These are phyloP conservation scores for Magnolia kwangsiensis DNA, from an alignment of 164 flowering plant species.

Conservation along the genomic window DNA sequence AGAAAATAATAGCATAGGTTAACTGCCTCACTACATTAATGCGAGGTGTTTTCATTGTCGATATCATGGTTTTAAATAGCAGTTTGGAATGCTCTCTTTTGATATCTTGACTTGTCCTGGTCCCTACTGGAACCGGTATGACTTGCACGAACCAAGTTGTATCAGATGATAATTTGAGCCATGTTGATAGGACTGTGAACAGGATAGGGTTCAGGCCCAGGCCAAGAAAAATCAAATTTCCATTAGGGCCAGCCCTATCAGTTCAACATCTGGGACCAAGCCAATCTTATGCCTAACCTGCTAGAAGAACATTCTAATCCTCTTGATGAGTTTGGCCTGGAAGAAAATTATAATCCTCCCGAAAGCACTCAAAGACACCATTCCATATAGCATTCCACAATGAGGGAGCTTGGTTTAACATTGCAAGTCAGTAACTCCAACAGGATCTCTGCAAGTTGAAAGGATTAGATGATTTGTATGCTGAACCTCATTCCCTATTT, in stretches of 20 bases:
- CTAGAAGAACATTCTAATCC: not conserved
- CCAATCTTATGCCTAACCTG: too few species aligned
- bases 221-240: not conserved
- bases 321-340: not conserved
- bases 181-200: too few species aligned
- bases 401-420: too few species aligned
- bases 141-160: too few species aligned
- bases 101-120: not conserved
- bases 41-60: not conserved
- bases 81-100: not conserved
- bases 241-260: not conserved
- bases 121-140: too few species aligned
- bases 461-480: not conserved
- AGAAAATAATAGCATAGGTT: not conserved
- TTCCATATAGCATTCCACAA: not conserved
- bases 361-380: not conserved
- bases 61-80: not conserved
- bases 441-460: not conserved
- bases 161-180: too few species aligned
- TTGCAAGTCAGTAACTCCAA: too few species aligned
- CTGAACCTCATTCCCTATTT: too few species aligned
- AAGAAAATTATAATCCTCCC: not conserved
- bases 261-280: not conserved
- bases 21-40: not conserved
- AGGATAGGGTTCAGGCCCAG: not conserved